Evolutionary conservation across 2,329 filamentous ascomycete genomes (phyloP).

Genomic region (Microdochium bolleyi): DNA sequence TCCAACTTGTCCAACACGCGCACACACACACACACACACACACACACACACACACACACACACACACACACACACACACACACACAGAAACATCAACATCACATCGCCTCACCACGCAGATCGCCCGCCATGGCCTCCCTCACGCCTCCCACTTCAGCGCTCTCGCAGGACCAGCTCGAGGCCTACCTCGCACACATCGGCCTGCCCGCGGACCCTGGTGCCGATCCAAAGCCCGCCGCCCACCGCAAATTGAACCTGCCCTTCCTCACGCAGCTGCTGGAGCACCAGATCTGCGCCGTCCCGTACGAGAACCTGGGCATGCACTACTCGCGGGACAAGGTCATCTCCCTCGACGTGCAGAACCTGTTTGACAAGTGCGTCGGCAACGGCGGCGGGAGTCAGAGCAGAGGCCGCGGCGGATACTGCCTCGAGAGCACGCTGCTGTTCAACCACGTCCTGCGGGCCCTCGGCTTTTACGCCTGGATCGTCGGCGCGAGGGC

Average conservation of each 20-base stretch:
- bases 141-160: background rate
- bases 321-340: conserved; percentile 36
- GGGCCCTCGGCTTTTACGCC: conserved; percentile 41
- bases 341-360: conserved; percentile 34
- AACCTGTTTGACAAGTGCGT: conserved; percentile 42
- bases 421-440: conserved; percentile 55
- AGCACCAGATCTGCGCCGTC: conserved; percentile 35
- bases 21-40: too few species aligned
- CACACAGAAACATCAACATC: too few species aligned
- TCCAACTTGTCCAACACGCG: too few species aligned
- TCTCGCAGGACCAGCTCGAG: background rate
- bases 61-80: too few species aligned
- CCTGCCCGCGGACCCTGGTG: conserved; percentile 7
- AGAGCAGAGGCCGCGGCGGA: conserved; percentile 37
- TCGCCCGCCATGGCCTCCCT: background rate
- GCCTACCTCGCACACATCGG: background rate
- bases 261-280: background rate
- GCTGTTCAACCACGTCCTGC: conserved; percentile 44
- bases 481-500: conserved; percentile 49
- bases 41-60: too few species aligned
- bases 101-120: background rate
- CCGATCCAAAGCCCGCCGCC: conserved; percentile 12
- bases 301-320: conserved; percentile 50
- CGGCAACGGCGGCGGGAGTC: conserved; percentile 37
- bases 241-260: background rate